phyloP scores from a whole-genome alignment of 1,284 basidiomycete genomes.

The Pseudozyma flocculosa region DNA sequence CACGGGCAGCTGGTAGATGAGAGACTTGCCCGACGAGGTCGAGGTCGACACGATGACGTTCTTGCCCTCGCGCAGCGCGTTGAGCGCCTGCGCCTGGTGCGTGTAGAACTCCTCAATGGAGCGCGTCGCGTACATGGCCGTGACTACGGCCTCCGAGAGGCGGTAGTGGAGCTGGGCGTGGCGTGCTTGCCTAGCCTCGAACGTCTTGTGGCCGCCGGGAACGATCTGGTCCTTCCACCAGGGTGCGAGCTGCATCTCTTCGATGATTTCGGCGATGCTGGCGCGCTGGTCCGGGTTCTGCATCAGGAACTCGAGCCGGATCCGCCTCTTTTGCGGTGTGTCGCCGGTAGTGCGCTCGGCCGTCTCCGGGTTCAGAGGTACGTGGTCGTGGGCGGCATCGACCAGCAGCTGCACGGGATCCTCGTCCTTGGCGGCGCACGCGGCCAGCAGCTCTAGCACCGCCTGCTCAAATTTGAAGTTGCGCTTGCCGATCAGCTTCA shows the following conservation, averaged over 20 bases:
- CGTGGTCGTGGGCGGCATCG: conserved; percentile 47
- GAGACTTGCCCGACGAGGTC: conserved; percentile 86
- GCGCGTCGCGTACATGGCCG: conserved; percentile 68
- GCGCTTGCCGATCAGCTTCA: conserved; percentile 53
- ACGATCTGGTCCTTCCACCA: conserved; percentile 58
- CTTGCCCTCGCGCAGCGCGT: conserved; percentile 66
- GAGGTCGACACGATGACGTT: conserved; percentile 86
- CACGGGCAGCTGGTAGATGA: conserved; percentile 75
- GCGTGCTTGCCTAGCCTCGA: conserved; percentile 35
- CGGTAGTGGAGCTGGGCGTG: conserved; percentile 37
- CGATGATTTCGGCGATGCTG: conserved; percentile 40
- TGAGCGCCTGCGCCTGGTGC: conserved; percentile 78
- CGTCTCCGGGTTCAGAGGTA: conserved; percentile 46
- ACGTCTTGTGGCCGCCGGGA: conserved; percentile 47
- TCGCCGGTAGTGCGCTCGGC: conserved; percentile 23
- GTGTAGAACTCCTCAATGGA: conserved; percentile 71
- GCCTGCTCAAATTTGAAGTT: conserved; percentile 54
- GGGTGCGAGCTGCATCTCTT: conserved; percentile 35
- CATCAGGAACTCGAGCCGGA: conserved; percentile 47
- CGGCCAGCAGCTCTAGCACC: conserved; percentile 46
- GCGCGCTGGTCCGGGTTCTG: conserved; percentile 43
- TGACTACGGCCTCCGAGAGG: conserved; percentile 61
- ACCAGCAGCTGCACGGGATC: conserved; percentile 50
- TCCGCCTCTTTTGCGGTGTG: conserved; percentile 45
- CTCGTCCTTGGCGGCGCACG: conserved; percentile 43